phyloP scores from a whole-genome alignment of 352 stramenopile species.

The Phytophthora nicotianae region DNA sequence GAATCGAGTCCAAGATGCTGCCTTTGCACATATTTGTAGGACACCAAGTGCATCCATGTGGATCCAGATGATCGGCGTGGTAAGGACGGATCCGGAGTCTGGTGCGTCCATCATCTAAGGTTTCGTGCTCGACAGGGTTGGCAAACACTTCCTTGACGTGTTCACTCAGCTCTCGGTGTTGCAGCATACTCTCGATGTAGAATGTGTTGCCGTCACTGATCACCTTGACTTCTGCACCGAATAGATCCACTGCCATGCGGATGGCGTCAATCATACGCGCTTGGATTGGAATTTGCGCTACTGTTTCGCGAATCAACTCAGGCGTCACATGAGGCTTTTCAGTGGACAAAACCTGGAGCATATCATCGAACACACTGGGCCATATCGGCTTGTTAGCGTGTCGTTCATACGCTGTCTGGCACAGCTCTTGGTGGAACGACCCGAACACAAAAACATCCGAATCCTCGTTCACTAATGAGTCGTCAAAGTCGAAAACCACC shows the following conservation, averaged over 20 bases:
- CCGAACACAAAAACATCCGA: slow-evolving; percentile 73
- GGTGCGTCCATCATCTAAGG: slow-evolving; percentile 10
- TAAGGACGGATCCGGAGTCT: slow-evolving; percentile 59
- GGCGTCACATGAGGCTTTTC: slow-evolving; percentile 46
- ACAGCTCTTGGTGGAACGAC: slow-evolving; percentile 58
- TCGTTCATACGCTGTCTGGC: slow-evolving; percentile 33
- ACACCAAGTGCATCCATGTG: slow-evolving; percentile 62
- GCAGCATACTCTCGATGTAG: slow-evolving; percentile 77
- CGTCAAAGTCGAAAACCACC: slow-evolving; percentile 56
- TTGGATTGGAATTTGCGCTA: slow-evolving; percentile 61
- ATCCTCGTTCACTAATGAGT: slow-evolving; percentile 58
- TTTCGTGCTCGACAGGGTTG: slow-evolving; percentile 51
- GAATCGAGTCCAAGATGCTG: slow-evolving; percentile 65
- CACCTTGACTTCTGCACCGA: slow-evolving; percentile 56
- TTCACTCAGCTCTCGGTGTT: slow-evolving; percentile 33
- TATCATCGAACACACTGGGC: slow-evolving; percentile 66
- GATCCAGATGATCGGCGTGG: slow-evolving; percentile 44
- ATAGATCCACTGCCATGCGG: slow-evolving; percentile 43
- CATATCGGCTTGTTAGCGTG: slow-evolving; percentile 40
- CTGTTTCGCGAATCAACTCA: slow-evolving; percentile 38
- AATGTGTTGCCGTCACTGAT: slow-evolving; percentile 81
- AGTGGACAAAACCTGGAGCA: slow-evolving; percentile 44
- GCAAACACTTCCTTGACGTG: slow-evolving; percentile 56
- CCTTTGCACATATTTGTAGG: slow-evolving; percentile 85
- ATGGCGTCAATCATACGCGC: slow-evolving; percentile 70